A percentile compares a stretch with the other conserved stretches of the same genome.
These are phyloP conservation scores for Zizania latifolia DNA, from an alignment of 176 grass and related monocot genomes.

Conservation along the genomic window DNA sequence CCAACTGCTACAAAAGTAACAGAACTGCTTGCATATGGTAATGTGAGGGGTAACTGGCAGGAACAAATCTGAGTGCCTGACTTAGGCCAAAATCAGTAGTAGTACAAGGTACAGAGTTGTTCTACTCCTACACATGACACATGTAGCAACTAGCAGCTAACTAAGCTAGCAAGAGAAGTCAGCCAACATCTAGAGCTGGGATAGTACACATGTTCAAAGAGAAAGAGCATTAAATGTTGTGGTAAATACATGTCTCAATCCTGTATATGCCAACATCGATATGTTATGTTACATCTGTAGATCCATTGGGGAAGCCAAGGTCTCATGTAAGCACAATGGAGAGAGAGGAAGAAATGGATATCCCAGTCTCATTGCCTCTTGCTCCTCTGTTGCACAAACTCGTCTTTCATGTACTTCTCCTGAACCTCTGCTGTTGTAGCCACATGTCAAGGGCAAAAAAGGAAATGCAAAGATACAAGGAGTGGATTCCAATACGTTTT, in stretches of 20 bases:
- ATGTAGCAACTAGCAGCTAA: no score
- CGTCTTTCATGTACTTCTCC: conserved; percentile 95
- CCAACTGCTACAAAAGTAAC: no score
- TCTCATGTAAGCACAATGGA: not conserved
- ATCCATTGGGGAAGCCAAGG: not conserved
- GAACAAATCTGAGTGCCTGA: no score
- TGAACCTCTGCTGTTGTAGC: conserved; percentile 82
- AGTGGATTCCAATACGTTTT: no score
- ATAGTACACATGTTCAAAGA: not conserved
- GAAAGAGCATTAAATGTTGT: not conserved
- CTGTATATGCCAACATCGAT: not conserved
- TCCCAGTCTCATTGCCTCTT: conserved; percentile 12
- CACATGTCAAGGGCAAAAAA: conserved; percentile 49
- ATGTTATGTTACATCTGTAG: not conserved
- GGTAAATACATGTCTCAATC: not conserved
- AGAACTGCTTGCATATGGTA: no score
- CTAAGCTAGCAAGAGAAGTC: not conserved
- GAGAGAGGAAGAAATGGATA: not conserved
- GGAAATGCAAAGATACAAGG: not conserved
- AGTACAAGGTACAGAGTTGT: no score
- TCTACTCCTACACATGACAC: not conserved
- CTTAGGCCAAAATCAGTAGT: no score
- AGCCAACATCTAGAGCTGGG: not conserved
- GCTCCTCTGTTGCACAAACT: conserved; percentile 26
- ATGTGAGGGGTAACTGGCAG: no score